Conservation (phyloP, 257 asterid species). For the Solanum chiquidenum region DNA sequence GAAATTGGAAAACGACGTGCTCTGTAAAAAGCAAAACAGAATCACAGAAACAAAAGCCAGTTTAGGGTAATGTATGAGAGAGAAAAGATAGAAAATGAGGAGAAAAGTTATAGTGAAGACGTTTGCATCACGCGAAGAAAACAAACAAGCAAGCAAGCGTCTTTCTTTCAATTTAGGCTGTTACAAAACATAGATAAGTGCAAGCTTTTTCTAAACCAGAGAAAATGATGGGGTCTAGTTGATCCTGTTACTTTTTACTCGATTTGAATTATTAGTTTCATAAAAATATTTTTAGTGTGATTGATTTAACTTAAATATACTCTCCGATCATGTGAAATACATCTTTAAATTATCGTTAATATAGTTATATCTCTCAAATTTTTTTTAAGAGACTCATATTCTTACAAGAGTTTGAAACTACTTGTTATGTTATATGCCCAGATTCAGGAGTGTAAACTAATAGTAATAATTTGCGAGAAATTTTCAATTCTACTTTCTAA, state of each 20-base stretch:
- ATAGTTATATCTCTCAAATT: too few relatives aligned
- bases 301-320: too few relatives aligned
- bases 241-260: background rate
- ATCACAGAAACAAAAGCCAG: background rate
- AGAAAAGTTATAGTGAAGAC: background rate
- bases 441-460: too few relatives aligned
- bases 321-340: too few relatives aligned
- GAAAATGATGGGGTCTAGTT: background rate
- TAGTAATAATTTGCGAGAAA: too few relatives aligned
- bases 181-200: background rate
- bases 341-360: too few relatives aligned
- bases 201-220: background rate
- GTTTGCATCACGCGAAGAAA: conserved; percentile 3
- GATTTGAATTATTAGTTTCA: too few relatives aligned
- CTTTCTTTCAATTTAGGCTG: background rate
- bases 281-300: too few relatives aligned
- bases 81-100: background rate
- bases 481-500: too few relatives aligned
- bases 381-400: too few relatives aligned
- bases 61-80: background rate
- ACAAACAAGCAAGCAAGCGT: background rate
- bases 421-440: too few relatives aligned
- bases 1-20: conserved; percentile 5
- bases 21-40: background rate
- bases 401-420: too few relatives aligned